These are phyloP conservation scores for Nemophila menziesii DNA, from an alignment of 257 asterid genomes.

Conservation along the genomic window DNA sequence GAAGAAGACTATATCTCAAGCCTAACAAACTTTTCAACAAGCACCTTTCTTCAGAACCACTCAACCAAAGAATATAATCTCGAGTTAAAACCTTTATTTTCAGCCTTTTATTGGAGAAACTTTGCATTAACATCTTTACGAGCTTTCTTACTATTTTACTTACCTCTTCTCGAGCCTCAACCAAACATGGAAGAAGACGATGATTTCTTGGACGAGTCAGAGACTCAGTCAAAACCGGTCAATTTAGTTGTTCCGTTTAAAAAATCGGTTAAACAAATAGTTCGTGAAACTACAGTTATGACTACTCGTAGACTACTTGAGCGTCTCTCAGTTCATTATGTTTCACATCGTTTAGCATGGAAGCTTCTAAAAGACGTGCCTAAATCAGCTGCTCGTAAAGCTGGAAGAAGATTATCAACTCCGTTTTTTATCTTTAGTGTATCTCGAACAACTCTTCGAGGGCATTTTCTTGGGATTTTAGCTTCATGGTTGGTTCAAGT, in stretches of 20 bases:
- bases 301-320: constrained; percentile 80
- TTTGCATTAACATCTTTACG: constrained; percentile 63
- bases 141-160: constrained; percentile 58
- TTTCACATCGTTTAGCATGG: constrained; percentile 88
- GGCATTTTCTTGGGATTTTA: constrained; percentile 69
- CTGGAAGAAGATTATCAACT: constrained; percentile 57
- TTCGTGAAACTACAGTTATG: constrained; percentile 71
- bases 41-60: constrained; percentile 23
- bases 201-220: constrained; percentile 47
- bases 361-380: constrained; percentile 94
- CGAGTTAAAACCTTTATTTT: constrained; percentile 58
- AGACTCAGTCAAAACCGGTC: constrained; percentile 26
- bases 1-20: constrained; percentile 46
- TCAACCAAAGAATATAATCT: constrained; percentile 50
- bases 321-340: constrained; percentile 69
- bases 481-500: constrained; percentile 89
- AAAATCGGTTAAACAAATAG: constrained; percentile 77
- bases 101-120: constrained; percentile 82
- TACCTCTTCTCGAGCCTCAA: constrained; percentile 84
- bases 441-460: constrained; percentile 75
- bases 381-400: constrained; percentile 81
- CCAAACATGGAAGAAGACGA: constrained; percentile 53
- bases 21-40: constrained; percentile 23
- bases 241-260: constrained; percentile 76
- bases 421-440: constrained; percentile 38